phyloP scores from a whole-genome alignment of 345 rosid species.

The Sisymbrium irio region DNA sequence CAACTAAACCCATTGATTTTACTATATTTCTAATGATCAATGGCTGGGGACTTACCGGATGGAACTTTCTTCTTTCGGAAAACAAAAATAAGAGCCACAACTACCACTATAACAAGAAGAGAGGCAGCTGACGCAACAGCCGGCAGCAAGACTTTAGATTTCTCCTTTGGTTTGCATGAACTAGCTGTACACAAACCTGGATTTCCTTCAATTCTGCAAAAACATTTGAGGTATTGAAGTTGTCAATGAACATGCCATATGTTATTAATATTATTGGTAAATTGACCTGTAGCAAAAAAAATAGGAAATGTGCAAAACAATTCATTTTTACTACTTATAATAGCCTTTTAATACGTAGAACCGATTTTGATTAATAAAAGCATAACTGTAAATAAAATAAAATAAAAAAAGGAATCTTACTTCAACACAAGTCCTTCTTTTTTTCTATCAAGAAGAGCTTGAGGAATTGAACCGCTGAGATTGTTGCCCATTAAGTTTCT shows the following conservation, averaged over 20 bases:
- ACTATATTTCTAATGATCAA: neutral
- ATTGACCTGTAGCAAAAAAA: no score
- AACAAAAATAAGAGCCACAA: conserved; percentile 19
- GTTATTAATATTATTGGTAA: no score
- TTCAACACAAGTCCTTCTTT: conserved; percentile 31
- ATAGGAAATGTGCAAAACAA: no score
- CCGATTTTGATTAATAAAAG: no score
- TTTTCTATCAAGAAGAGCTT: conserved; percentile 28
- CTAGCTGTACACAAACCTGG: conserved; percentile 23
- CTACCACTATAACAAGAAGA: neutral
- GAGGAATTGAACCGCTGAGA: conserved; percentile 41
- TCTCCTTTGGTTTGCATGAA: conserved; percentile 16
- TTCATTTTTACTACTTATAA: no score
- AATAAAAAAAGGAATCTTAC: neutral
- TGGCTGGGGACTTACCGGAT: neutral
- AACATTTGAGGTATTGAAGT: neutral
- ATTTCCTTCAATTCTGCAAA: conserved; percentile 32
- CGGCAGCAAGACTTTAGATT: conserved; percentile 6
- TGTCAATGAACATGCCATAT: neutral
- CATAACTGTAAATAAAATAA: no score
- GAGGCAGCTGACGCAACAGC: conserved; percentile 31
- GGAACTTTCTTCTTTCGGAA: conserved; percentile 20
- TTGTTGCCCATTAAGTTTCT: conserved; percentile 44
- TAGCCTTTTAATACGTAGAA: no score
- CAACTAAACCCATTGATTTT: neutral